phyloP scores from a whole-genome alignment of 1,139 yeast species.

The Hansenula anomala region DNA sequence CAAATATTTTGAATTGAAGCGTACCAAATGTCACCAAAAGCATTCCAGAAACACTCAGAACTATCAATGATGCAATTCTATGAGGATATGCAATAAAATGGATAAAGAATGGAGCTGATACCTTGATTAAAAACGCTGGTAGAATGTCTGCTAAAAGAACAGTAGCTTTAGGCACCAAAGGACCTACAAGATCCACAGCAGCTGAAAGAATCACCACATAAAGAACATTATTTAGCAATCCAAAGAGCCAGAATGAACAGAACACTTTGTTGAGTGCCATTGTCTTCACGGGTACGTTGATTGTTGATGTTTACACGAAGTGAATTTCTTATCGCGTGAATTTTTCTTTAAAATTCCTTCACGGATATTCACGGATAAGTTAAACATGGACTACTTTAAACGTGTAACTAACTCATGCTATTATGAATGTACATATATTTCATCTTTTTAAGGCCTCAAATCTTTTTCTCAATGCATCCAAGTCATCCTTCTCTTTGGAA shows the following conservation, averaged over 20 bases:
- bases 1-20: slow-evolving; percentile 43
- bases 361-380: background rate
- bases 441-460: slow-evolving; percentile 46
- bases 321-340: background rate
- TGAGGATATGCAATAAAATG: slow-evolving; percentile 55
- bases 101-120: slow-evolving; percentile 74
- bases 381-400: background rate
- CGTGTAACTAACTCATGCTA: no score
- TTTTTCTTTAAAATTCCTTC: background rate
- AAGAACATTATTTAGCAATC: slow-evolving; percentile 79
- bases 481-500: slow-evolving; percentile 27
- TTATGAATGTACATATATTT: background rate
- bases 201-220: slow-evolving; percentile 91
- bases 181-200: slow-evolving; percentile 87
- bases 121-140: slow-evolving; percentile 73
- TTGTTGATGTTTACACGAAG: no score
- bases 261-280: slow-evolving; percentile 26
- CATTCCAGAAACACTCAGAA: slow-evolving; percentile 74
- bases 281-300: no score
- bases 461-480: slow-evolving; percentile 49
- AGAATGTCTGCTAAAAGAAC: slow-evolving; percentile 83
- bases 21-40: slow-evolving; percentile 47
- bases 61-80: slow-evolving; percentile 53
- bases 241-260: slow-evolving; percentile 72
- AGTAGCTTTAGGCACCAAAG: slow-evolving; percentile 75